Evolutionary conservation across 257 asterid species (phyloP).

Genomic region (Misopates orontium): DNA sequence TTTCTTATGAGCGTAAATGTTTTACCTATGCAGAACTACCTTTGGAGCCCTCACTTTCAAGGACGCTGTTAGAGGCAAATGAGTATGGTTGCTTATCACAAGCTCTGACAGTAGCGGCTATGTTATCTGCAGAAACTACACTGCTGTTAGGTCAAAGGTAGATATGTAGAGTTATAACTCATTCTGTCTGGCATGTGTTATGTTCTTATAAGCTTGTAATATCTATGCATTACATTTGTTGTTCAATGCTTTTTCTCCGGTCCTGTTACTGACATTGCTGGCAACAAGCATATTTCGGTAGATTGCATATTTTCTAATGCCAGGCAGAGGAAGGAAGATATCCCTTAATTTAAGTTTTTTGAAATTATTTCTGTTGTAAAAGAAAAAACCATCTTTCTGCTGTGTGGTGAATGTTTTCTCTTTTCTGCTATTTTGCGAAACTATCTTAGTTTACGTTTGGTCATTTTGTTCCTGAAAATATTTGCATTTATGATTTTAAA

Average conservation of each 20-base stretch:
- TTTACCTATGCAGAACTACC: conserved; percentile 81
- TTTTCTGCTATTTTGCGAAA: too few species aligned
- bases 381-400: too few species aligned
- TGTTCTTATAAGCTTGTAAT: conserved; percentile 10
- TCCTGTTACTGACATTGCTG: too few species aligned
- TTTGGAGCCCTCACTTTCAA: conserved; percentile 90
- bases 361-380: too few species aligned
- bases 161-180: conserved; percentile 17
- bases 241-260: background rate
- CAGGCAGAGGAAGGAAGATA: too few species aligned
- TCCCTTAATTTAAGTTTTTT: too few species aligned
- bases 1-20: conserved; percentile 23
- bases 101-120: conserved; percentile 88
- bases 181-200: conserved; percentile 3
- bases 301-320: too few species aligned
- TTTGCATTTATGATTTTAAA: too few species aligned
- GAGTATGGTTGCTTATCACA: conserved; percentile 79
- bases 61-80: conserved; percentile 93
- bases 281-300: too few species aligned
- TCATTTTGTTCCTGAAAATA: too few species aligned
- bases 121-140: conserved; percentile 94
- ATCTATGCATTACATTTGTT: background rate
- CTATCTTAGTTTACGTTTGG: too few species aligned
- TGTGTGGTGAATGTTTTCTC: too few species aligned
- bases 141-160: conserved; percentile 75